These are phyloP conservation scores for Schwanniomyces etchellsii DNA, from an alignment of 1,139 yeast species.

Conservation along the genomic window DNA sequence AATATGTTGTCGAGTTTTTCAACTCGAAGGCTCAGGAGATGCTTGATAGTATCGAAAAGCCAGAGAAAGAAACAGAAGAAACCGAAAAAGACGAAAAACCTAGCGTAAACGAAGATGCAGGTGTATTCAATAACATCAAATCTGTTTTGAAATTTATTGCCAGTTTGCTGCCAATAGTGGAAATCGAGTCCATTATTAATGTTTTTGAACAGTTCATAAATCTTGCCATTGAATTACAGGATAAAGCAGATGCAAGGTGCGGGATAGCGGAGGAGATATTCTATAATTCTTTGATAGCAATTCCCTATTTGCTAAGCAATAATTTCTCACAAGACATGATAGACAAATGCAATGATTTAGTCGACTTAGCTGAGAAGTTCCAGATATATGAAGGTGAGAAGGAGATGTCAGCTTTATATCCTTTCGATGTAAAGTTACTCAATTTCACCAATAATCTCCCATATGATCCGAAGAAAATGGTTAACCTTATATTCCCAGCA, in stretches of 20 bases:
- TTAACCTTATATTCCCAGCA: slow-evolving; percentile 51
- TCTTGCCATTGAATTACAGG: slow-evolving; percentile 54
- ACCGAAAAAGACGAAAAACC: slow-evolving; percentile 10
- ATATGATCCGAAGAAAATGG: slow-evolving; percentile 47
- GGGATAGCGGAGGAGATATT: slow-evolving; percentile 68
- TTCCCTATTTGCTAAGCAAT: slow-evolving; percentile 64
- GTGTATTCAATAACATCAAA: slow-evolving; percentile 71
- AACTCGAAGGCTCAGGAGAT: slow-evolving; percentile 56
- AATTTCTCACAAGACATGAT: slow-evolving; percentile 29
- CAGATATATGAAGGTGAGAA: slow-evolving; percentile 15
- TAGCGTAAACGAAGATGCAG: slow-evolving; percentile 40
- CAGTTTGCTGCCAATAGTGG: slow-evolving; percentile 56
- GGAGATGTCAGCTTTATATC: slow-evolving; percentile 19
- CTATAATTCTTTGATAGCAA: slow-evolving; percentile 55
- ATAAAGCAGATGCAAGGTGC: slow-evolving; percentile 29
- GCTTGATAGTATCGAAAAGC: slow-evolving; percentile 23
- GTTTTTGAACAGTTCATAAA: slow-evolving; percentile 52
- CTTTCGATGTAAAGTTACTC: slow-evolving; percentile 33
- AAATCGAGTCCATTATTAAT: slow-evolving; percentile 44
- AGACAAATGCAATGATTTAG: slow-evolving; percentile 34
- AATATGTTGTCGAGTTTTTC: slow-evolving; percentile 62
- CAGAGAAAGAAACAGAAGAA: slow-evolving; percentile 9
- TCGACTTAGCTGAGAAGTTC: slow-evolving; percentile 40
- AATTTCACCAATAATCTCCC: slow-evolving; percentile 35
- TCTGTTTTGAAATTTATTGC: slow-evolving; percentile 67